Evolutionary conservation across 2,329 filamentous ascomycete species (phyloP).

Genomic region (Zymoseptoria tritici): DNA sequence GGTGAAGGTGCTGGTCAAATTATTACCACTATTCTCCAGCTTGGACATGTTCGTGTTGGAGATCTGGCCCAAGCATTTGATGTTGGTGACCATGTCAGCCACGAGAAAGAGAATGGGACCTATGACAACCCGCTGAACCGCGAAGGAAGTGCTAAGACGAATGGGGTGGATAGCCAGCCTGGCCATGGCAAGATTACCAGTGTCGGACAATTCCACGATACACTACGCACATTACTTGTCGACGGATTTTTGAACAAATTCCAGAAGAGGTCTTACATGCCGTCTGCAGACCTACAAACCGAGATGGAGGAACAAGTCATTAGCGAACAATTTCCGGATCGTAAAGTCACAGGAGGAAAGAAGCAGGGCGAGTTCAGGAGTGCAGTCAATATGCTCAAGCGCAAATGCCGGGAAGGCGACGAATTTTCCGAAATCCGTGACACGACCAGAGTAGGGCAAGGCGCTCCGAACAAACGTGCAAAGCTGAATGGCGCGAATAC

Average conservation of each 20-base stretch:
- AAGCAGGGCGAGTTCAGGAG: slow-evolving; percentile 56
- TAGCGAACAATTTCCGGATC: slow-evolving; percentile 46
- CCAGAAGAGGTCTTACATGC: slow-evolving; percentile 39
- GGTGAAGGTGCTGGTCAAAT: slow-evolving; percentile 68
- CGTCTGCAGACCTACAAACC: slow-evolving; percentile 48
- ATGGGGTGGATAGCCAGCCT: slow-evolving; percentile 6
- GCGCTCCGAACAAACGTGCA: slow-evolving; percentile 23
- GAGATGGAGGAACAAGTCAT: slow-evolving; percentile 57
- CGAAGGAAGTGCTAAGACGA: slow-evolving; percentile 7
- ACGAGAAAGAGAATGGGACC: slow-evolving; percentile 19
- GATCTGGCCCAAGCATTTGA: slow-evolving; percentile 61
- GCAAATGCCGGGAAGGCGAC: slow-evolving; percentile 40
- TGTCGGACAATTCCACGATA: slow-evolving; percentile 35
- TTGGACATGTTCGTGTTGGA: slow-evolving; percentile 68
- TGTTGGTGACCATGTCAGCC: slow-evolving; percentile 21
- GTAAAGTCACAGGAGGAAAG: slow-evolving; percentile 54
- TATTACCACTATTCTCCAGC: slow-evolving; percentile 64
- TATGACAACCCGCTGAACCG: slow-evolving; percentile 8
- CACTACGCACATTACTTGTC: slow-evolving; percentile 48
- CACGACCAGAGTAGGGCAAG: slow-evolving; percentile 20
- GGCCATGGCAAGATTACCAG: slow-evolving; percentile 28
- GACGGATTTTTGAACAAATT: slow-evolving; percentile 63
- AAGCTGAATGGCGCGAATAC: slow-evolving; percentile 27
- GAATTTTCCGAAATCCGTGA: slow-evolving; percentile 25
- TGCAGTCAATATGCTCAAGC: slow-evolving; percentile 52